These are phyloP conservation scores for Jasminum sambac DNA, from an alignment of 257 asterid genomes.

Conservation along the genomic window DNA sequence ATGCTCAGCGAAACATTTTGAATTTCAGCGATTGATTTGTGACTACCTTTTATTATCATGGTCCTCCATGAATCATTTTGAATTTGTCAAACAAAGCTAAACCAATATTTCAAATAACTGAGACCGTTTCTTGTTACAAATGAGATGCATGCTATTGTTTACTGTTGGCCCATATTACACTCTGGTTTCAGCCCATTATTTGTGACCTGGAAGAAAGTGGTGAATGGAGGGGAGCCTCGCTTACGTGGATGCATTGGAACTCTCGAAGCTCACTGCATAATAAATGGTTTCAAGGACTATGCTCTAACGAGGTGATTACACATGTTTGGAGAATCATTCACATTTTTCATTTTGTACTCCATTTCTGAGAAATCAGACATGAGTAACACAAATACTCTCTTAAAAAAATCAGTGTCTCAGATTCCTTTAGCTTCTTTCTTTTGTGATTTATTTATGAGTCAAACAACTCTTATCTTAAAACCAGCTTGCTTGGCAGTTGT, in stretches of 20 bases:
- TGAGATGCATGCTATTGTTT: slow-evolving; percentile 23
- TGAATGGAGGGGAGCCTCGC: slow-evolving; percentile 94
- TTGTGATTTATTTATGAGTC: neutral
- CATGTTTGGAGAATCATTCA: slow-evolving; percentile 8
- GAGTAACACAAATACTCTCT: neutral
- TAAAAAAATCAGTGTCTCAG: neutral
- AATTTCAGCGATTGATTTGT: too few species aligned
- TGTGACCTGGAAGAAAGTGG: slow-evolving; percentile 93
- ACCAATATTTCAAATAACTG: slow-evolving; percentile 4
- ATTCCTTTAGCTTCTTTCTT: neutral
- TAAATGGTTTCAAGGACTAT: slow-evolving; percentile 85
- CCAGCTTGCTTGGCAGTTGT: slow-evolving; percentile 7
- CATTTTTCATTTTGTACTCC: slow-evolving; percentile 6
- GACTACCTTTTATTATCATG: too few species aligned
- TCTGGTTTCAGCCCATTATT: slow-evolving; percentile 77
- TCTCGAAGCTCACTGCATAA: slow-evolving; percentile 74
- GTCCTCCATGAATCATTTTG: too few species aligned
- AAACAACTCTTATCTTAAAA: neutral
- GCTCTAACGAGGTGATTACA: slow-evolving; percentile 75
- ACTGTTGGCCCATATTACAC: slow-evolving; percentile 18
- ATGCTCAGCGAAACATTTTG: too few species aligned
- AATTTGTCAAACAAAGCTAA: neutral
- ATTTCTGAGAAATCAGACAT: slow-evolving; percentile 1
- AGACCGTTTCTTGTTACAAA: slow-evolving; percentile 6
- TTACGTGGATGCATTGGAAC: slow-evolving; percentile 98